A percentile compares a stretch with the other conserved stretches of the same genome.
Conservation (phyloP, 2,329 filamentous ascomycete species). For the Sporothrix globosa region DNA sequence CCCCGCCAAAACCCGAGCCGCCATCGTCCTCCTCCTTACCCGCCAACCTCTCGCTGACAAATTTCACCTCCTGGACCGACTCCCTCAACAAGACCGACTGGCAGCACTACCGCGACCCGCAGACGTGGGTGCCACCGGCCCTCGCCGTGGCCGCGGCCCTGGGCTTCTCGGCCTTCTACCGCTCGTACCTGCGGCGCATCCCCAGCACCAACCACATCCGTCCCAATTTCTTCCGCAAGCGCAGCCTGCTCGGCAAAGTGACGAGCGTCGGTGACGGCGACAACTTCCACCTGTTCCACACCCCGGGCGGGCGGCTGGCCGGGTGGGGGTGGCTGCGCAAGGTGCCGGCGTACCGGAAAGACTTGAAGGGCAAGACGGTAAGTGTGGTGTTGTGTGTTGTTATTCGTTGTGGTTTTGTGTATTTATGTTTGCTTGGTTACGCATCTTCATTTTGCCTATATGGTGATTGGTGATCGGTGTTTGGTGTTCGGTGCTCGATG, state of each 20-base stretch:
- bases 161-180: conserved; percentile 63
- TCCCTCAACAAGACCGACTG: conserved; percentile 55
- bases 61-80: conserved; percentile 45
- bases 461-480: not conserved
- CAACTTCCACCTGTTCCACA: conserved; percentile 93
- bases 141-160: conserved; percentile 61
- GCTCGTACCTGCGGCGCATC: conserved; percentile 79
- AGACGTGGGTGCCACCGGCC: conserved; percentile 57
- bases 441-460: not conserved
- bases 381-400: conserved; percentile 36
- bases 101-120: conserved; percentile 58
- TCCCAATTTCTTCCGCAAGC: conserved; percentile 71
- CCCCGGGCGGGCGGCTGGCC: conserved; percentile 80
- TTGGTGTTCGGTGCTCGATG: not conserved
- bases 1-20: not conserved
- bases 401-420: not conserved
- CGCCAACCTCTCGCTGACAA: conserved; percentile 10
- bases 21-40: conserved; percentile 10
- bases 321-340: conserved; percentile 93
- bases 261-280: conserved; percentile 96
- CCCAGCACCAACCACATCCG: conserved; percentile 75
- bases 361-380: conserved; percentile 78
- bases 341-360: conserved; percentile 69
- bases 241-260: conserved; percentile 80
- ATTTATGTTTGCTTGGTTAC: not conserved